Percentiles rank a stretch among this genome's conserved stretches.
phyloP scores from a whole-genome alignment of 2,329 filamentous ascomycete genomes.

The Neodidymelliopsis sp. region DNA sequence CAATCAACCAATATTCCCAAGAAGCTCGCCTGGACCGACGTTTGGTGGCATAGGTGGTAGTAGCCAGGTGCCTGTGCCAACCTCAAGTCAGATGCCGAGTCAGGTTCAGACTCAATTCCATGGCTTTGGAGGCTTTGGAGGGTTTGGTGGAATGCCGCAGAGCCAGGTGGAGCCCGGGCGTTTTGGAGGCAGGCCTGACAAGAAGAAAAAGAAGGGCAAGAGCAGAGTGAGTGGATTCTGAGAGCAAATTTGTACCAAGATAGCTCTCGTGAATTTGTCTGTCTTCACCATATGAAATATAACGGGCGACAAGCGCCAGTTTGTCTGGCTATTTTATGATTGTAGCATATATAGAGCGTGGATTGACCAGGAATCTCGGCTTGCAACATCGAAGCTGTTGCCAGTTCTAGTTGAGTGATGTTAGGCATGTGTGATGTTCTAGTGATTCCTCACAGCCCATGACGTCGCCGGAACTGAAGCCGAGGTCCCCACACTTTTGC shows the following conservation, averaged over 20 bases:
- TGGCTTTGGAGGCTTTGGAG: constrained; percentile 11
- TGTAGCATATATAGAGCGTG: no score
- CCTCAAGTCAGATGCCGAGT: constrained; percentile 24
- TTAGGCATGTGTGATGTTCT: no score
- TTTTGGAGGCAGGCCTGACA: constrained; percentile 44
- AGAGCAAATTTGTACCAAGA: no score
- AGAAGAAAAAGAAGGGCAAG: constrained; percentile 47
- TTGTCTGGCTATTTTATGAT: no score
- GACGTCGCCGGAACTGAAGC: constrained; percentile 11
- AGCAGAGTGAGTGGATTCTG: constrained; percentile 45
- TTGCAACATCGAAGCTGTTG: no score
- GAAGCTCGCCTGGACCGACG: constrained; percentile 40
- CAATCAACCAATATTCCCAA: constrained; percentile 31
- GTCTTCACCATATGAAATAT: no score
- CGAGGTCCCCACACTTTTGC: constrained; percentile 12
- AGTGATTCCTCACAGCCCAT: no score
- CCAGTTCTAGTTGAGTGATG: no score
- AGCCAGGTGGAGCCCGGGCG: constrained; percentile 47
- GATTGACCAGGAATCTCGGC: no score
- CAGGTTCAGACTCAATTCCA: constrained; percentile 14
- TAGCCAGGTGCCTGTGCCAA: constrained; percentile 32
- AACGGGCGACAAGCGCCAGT: no score
- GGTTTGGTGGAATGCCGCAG: constrained; percentile 20
- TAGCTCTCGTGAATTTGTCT: no score
- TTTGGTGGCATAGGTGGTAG: constrained; percentile 29